phyloP scores from a whole-genome alignment of 345 rosid genomes.

The Citrus australasica region DNA sequence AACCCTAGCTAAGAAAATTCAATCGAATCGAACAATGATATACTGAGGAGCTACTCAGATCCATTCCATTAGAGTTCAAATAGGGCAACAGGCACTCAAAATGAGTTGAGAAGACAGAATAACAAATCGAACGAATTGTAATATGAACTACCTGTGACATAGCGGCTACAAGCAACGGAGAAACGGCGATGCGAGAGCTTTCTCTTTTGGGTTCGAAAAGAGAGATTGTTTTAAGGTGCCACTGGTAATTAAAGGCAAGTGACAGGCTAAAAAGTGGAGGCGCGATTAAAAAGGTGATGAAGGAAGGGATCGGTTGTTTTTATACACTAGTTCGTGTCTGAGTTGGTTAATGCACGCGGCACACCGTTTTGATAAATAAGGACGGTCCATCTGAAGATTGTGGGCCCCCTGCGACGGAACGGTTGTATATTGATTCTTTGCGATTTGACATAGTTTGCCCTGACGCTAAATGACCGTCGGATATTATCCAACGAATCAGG shows the following conservation, averaged over 20 bases:
- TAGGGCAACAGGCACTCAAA: not conserved
- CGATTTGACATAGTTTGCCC: too few species aligned
- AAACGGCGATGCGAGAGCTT: not conserved
- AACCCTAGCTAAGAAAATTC: not conserved
- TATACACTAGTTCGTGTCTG: not conserved
- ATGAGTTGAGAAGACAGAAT: not conserved
- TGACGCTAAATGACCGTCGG: too few species aligned
- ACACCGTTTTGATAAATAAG: not conserved
- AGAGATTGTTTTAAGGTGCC: not conserved
- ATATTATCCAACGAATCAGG: too few species aligned
- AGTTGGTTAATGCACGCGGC: not conserved
- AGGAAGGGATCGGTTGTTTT: not conserved
- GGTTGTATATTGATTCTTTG: not conserved
- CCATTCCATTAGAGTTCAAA: not conserved
- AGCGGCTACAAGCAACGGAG: not conserved
- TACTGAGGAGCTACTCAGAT: not conserved
- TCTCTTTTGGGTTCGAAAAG: not conserved
- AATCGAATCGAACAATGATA: not conserved
- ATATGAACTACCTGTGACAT: slow-evolving; percentile 47
- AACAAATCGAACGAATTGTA: not conserved
- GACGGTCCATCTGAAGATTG: not conserved
- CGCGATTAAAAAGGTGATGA: not conserved
- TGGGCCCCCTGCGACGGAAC: not conserved
- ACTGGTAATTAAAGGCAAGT: not conserved
- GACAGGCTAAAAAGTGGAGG: not conserved